phyloP scores from a whole-genome alignment of 768 basidiomycete genomes.

The Epithele typhae region DNA sequence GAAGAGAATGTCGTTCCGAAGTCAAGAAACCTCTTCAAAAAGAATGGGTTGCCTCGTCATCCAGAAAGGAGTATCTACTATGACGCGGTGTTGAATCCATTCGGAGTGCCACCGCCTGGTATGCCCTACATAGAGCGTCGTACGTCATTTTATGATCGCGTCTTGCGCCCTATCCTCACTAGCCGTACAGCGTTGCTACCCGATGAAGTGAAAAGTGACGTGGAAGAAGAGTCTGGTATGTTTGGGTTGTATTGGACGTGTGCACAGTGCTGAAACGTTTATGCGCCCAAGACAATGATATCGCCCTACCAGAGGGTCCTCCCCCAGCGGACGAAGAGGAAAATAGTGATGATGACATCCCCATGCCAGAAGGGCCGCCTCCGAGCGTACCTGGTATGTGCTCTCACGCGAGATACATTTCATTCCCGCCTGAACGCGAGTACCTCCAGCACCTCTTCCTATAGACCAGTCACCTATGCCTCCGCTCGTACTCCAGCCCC shows the following conservation, averaged over 20 bases:
- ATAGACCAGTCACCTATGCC: no score
- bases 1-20: slow-evolving; percentile 35
- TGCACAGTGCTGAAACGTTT: no score
- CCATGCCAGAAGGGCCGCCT: slow-evolving; percentile 83
- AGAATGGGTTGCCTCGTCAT: slow-evolving; percentile 80
- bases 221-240: slow-evolving; percentile 43
- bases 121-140: slow-evolving; percentile 93
- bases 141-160: no score
- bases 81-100: slow-evolving; percentile 90
- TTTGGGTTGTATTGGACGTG: no score
- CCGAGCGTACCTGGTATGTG: slow-evolving; percentile 25
- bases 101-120: slow-evolving; percentile 89
- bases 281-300: slow-evolving; percentile 62
- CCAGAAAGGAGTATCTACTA: slow-evolving; percentile 94
- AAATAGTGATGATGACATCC: slow-evolving; percentile 78
- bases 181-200: slow-evolving; percentile 49
- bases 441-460: no score
- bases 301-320: slow-evolving; percentile 60
- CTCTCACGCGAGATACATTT: no score
- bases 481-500: no score
- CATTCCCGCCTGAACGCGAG: no score
- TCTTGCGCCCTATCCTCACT: not conserved
- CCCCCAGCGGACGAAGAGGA: slow-evolving; percentile 51
- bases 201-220: slow-evolving; percentile 62
- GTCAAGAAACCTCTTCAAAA: slow-evolving; percentile 71